phyloP scores from a whole-genome alignment of 805 yeast genomes.

The Metschnikowia orientalis region DNA sequence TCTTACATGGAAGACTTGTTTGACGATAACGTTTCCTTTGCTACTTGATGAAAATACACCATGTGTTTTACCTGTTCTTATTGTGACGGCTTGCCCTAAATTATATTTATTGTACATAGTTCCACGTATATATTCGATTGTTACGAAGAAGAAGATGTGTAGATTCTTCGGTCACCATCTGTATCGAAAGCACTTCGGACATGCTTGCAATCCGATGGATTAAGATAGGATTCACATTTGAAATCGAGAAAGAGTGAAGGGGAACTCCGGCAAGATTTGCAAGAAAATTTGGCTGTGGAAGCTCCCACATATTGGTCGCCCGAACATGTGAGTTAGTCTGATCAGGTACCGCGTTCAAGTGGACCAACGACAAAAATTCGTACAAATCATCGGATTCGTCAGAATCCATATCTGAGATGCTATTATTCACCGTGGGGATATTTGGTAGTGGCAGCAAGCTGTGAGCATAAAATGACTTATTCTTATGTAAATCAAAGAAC shows the following conservation, averaged over 20 bases:
- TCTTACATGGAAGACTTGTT: conserved; percentile 12
- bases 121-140: too few relatives aligned
- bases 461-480: neutral
- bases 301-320: conserved; percentile 11
- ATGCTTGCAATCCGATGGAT: conserved; percentile 4
- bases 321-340: conserved; percentile 8
- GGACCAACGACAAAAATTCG: conserved; percentile 15
- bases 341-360: conserved; percentile 14
- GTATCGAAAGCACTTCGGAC: conserved; percentile 7
- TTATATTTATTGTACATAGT: conserved; percentile 1
- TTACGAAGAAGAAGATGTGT: too few relatives aligned
- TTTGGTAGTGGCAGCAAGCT: neutral
- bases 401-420: too few relatives aligned
- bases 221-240: conserved; percentile 7
- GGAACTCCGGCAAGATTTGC: neutral
- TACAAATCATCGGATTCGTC: conserved; percentile 8
- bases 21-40: conserved; percentile 3
- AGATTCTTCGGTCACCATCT: conserved; percentile 10
- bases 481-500: neutral
- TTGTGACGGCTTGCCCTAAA: neutral
- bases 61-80: neutral
- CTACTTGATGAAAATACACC: neutral
- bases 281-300: conserved; percentile 2
- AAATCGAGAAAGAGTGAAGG: conserved; percentile 1
- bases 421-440: too few relatives aligned